Evolutionary conservation across 176 grass and related monocot genomes (phyloP).

Genomic region (Lolium rigidum): DNA sequence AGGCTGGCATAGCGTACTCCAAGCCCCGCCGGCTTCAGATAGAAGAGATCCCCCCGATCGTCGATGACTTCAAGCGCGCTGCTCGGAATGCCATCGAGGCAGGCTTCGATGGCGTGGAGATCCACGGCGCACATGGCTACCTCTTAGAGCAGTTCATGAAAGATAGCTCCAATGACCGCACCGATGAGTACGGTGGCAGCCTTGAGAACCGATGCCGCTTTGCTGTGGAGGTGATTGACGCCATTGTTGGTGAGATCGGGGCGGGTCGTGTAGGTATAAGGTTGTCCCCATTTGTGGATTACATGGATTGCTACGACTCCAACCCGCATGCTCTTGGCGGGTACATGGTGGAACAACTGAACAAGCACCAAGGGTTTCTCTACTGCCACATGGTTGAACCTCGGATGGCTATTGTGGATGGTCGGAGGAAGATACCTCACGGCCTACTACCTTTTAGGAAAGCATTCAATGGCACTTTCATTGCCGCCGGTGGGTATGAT

Average conservation of each 20-base stretch:
- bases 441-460: conserved; percentile 14
- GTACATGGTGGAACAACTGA: conserved; percentile 38
- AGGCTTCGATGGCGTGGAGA: conserved; percentile 43
- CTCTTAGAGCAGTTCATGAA: conserved; percentile 59
- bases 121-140: conserved; percentile 42
- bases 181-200: conserved; percentile 36
- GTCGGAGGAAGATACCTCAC: neutral
- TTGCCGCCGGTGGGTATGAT: conserved; percentile 32
- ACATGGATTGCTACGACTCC: conserved; percentile 33
- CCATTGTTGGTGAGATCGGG: conserved; percentile 28
- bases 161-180: conserved; percentile 43
- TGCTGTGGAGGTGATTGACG: conserved; percentile 33
- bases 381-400: conserved; percentile 57
- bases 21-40: conserved; percentile 34
- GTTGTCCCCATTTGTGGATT: conserved; percentile 11
- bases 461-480: conserved; percentile 34
- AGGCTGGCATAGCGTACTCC: conserved; percentile 7
- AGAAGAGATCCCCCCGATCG: neutral
- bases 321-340: neutral
- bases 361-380: neutral
- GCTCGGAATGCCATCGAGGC: conserved; percentile 41
- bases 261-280: conserved; percentile 37
- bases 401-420: conserved; percentile 19
- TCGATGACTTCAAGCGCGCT: conserved; percentile 42
- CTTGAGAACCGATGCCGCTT: conserved; percentile 52